Percentiles rank a stretch among this genome's conserved stretches.
Evolutionary conservation across 495 filamentous ascomycete genomes (phyloP).

Genomic region (Aspergillus heteromorphus): DNA sequence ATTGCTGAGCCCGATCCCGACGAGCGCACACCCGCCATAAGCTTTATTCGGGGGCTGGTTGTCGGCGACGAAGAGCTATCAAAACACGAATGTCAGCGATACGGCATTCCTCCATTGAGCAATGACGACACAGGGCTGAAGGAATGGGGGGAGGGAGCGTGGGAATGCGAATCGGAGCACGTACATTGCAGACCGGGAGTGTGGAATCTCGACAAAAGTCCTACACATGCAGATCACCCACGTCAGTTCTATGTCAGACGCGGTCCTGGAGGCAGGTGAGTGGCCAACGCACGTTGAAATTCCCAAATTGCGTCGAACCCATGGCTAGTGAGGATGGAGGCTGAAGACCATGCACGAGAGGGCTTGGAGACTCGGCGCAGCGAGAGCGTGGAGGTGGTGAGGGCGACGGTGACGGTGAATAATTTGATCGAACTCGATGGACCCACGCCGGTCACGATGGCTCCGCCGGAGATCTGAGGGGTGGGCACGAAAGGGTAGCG

Average conservation of each 20-base stretch:
- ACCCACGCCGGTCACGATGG: conserved; percentile 30
- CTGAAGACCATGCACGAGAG: conserved; percentile 17
- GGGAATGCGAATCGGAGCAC: conserved; percentile 29
- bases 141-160: background rate
- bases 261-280: background rate
- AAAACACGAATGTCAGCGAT: conserved; percentile 18
- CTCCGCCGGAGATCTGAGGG: conserved; percentile 24
- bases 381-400: background rate
- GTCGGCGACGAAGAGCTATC: conserved; percentile 45
- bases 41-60: conserved; percentile 45
- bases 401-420: conserved; percentile 5
- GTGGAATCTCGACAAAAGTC: conserved; percentile 96
- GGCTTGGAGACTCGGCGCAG: background rate
- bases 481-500: background rate
- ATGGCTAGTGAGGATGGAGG: conserved; percentile 27
- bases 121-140: background rate
- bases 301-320: conserved; percentile 73
- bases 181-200: conserved; percentile 92
- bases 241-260: background rate
- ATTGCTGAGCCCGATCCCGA: conserved; percentile 63
- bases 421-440: conserved; percentile 18
- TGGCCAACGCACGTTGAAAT: conserved; percentile 70
- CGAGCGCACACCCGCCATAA: conserved; percentile 64
- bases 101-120: conserved; percentile 5
- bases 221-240: conserved; percentile 37